phyloP scores from a whole-genome alignment of 805 yeast genomes.

The Yarrowia osloensis region DNA sequence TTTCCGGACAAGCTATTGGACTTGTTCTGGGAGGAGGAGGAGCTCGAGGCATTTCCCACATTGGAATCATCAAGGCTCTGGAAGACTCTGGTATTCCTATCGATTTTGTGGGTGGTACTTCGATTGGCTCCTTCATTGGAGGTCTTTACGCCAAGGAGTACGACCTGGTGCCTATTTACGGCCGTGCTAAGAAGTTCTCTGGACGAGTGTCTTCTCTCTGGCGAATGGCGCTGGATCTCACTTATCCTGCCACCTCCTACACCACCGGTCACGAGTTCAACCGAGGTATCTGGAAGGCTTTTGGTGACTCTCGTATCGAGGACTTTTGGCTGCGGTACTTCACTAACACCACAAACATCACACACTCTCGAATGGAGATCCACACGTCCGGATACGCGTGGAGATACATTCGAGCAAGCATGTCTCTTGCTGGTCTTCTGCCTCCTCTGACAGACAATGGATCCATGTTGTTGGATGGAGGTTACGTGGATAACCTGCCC shows the following conservation, averaged over 20 bases:
- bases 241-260: conserved; percentile 92
- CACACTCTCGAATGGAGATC: conserved; percentile 92
- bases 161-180: conserved; percentile 87
- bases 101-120: conserved; percentile 93
- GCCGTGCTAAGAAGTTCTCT: conserved; percentile 83
- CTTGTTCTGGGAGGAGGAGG: conserved; percentile 97
- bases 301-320: conserved; percentile 89
- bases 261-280: conserved; percentile 97
- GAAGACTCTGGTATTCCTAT: conserved; percentile 93
- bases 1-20: conserved; percentile 93
- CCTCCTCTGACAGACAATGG: conserved; percentile 88
- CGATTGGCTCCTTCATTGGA: conserved; percentile 94
- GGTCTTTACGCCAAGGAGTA: conserved; percentile 93
- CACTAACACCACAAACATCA: conserved; percentile 91
- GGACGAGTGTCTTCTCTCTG: conserved; percentile 80
- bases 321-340: conserved; percentile 92
- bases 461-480: conserved; percentile 92
- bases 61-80: conserved; percentile 86
- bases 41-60: conserved; percentile 89
- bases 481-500: conserved; percentile 90
- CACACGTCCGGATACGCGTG: conserved; percentile 92
- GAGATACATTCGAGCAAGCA: conserved; percentile 93
- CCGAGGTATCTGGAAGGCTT: conserved; percentile 95
- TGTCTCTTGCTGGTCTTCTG: conserved; percentile 91
- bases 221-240: conserved; percentile 80